Evolutionary conservation across 2,329 filamentous ascomycete species (phyloP).

Genomic region (Thelonectria rubi): DNA sequence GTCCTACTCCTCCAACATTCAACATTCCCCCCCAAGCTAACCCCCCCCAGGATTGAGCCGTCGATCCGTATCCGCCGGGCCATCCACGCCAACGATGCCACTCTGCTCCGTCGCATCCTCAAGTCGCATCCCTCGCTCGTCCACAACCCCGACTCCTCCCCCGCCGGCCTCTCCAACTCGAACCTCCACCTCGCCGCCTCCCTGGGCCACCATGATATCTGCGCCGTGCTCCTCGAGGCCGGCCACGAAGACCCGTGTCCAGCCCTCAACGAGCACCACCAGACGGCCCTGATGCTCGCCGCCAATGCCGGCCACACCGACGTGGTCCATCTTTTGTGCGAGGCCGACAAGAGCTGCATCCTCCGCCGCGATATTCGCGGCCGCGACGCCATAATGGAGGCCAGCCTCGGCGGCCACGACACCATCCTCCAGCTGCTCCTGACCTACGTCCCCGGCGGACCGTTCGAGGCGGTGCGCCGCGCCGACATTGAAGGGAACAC

Average conservation of each 20-base stretch:
- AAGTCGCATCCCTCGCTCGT: conserved; percentile 75
- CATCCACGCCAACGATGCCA: conserved; percentile 76
- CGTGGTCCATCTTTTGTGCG: conserved; percentile 76
- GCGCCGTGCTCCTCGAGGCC: conserved; percentile 73
- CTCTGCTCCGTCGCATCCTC: conserved; percentile 80
- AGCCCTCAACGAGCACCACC: conserved; percentile 79
- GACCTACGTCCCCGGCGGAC: conserved; percentile 66
- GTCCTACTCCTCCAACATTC: background rate
- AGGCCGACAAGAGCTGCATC: conserved; percentile 69
- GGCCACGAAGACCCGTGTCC: conserved; percentile 80
- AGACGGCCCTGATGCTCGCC: conserved; percentile 85
- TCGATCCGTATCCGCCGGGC: conserved; percentile 82
- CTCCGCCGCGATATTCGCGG: conserved; percentile 72
- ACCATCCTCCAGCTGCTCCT: conserved; percentile 72
- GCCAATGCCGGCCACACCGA: conserved; percentile 74
- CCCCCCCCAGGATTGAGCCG: conserved; percentile 73
- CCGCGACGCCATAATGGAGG: conserved; percentile 76
- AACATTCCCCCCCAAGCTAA: background rate
- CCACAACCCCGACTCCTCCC: conserved; percentile 80
- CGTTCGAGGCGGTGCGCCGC: conserved; percentile 61
- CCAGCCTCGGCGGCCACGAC: conserved; percentile 67
- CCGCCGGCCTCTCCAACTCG: conserved; percentile 77
- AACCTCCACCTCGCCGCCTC: conserved; percentile 83
- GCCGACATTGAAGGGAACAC: conserved; percentile 82
- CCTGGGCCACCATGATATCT: conserved; percentile 75